These are phyloP conservation scores for Solanum virginianum DNA, from an alignment of 257 asterid species.

Conservation along the genomic window DNA sequence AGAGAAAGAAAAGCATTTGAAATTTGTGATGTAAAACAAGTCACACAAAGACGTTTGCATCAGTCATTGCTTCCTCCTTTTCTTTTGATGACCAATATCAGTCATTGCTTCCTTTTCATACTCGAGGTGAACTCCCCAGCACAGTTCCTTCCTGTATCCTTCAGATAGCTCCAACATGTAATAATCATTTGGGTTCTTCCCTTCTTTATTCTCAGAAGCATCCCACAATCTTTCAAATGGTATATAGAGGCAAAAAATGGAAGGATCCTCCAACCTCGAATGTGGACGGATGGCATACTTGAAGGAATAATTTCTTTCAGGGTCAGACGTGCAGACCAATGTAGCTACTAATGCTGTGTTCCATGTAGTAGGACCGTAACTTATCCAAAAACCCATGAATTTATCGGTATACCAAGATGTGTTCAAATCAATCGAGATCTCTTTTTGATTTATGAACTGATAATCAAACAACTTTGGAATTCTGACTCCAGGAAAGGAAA, in stretches of 20 bases:
- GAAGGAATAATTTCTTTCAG: neutral
- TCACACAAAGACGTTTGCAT: too few relatives aligned
- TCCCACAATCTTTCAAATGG: neutral
- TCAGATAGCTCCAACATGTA: neutral
- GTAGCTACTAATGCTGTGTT: accelerated
- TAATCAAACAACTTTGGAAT: too few relatives aligned
- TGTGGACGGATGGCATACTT: accelerated
- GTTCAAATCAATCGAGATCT: too few relatives aligned
- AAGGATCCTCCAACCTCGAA: accelerated
- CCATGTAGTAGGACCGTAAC: accelerated
- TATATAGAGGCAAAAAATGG: neutral
- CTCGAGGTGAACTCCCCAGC: neutral
- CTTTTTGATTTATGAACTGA: too few relatives aligned
- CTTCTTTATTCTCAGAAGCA: neutral
- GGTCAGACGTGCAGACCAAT: neutral
- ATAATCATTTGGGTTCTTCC: neutral
- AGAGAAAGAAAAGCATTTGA: too few relatives aligned
- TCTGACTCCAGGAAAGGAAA: too few relatives aligned
- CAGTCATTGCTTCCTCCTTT: too few relatives aligned
- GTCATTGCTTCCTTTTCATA: neutral
- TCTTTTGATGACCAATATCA: too few relatives aligned
- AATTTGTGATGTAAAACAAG: neutral
- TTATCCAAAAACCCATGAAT: neutral
- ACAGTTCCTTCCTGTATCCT: accelerated
- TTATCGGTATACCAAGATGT: neutral